Evolutionary conservation across 176 grass and related monocot genomes (phyloP).

Genomic region (Poa pratensis): DNA sequence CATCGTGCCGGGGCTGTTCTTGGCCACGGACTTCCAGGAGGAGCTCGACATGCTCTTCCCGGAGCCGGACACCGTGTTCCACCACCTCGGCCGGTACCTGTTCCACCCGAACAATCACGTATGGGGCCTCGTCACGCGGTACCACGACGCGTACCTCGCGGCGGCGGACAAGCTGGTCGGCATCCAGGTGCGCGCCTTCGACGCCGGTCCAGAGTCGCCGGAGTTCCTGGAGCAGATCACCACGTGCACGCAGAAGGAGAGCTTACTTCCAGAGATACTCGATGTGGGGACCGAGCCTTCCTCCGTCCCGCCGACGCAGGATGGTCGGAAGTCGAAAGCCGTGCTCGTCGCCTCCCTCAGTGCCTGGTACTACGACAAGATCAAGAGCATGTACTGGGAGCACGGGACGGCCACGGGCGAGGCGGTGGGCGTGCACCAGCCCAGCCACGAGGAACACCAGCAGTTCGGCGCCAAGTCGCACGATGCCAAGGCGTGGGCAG

Average conservation of each 20-base stretch:
- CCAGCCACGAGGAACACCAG: conserved; percentile 66
- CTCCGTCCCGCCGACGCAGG: too few species aligned
- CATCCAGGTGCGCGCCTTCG: conserved; percentile 60
- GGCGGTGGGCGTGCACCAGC: conserved; percentile 62
- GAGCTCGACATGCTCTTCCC: conserved; percentile 67
- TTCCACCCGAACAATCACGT: conserved; percentile 68
- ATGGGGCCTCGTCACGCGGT: conserved; percentile 72
- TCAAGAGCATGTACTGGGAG: conserved; percentile 67
- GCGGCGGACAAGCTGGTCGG: conserved; percentile 42
- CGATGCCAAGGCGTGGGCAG: conserved; percentile 64
- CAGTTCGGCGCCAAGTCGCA: conserved; percentile 30
- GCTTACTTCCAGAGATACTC: conserved; percentile 32
- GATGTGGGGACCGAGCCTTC: background rate
- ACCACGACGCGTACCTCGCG: conserved; percentile 51
- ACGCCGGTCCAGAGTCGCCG: background rate
- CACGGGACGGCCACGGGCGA: conserved; percentile 48
- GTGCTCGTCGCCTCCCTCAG: too few species aligned
- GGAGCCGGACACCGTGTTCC: conserved; percentile 60
- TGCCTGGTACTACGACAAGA: conserved; percentile 46
- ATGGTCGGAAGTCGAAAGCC: too few species aligned
- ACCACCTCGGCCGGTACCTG: conserved; percentile 65
- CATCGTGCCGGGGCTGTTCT: conserved; percentile 58
- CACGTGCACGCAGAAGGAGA: conserved; percentile 1
- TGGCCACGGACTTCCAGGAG: conserved; percentile 41
- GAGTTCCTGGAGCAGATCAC: conserved; percentile 47